Conservation (phyloP, 2,329 filamentous ascomycete species). For the Echinosphaeria canescens region DNA sequence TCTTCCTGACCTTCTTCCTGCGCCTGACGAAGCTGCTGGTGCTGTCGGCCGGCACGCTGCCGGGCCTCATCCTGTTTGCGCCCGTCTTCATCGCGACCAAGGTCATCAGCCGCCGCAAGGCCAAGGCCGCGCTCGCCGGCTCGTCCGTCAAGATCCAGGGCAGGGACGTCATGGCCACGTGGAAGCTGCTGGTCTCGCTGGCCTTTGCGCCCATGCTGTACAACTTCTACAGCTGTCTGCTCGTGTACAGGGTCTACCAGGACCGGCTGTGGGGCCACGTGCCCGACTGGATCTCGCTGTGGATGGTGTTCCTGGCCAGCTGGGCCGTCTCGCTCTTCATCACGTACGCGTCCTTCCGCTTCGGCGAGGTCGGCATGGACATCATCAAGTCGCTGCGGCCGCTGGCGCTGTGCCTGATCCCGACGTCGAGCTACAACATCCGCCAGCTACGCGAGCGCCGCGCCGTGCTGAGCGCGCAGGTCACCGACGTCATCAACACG, state of each 20-base stretch:
- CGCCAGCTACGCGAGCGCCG: slow-evolving; percentile 54
- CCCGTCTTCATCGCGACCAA: slow-evolving; percentile 76
- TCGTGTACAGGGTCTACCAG: slow-evolving; percentile 57
- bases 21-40: slow-evolving; percentile 57
- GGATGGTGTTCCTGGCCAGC: slow-evolving; percentile 51
- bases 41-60: slow-evolving; percentile 62
- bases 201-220: slow-evolving; percentile 68
- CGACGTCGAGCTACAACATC: slow-evolving; percentile 66
- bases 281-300: slow-evolving; percentile 61
- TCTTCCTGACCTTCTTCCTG: slow-evolving; percentile 59
- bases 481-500: slow-evolving; percentile 85
- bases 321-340: slow-evolving; percentile 69
- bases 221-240: slow-evolving; percentile 54
- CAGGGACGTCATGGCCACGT: slow-evolving; percentile 78
- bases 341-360: slow-evolving; percentile 81
- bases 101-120: slow-evolving; percentile 62
- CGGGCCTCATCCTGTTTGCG: slow-evolving; percentile 70
- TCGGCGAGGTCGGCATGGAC: slow-evolving; percentile 97
- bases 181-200: slow-evolving; percentile 80
- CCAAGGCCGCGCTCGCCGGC: slow-evolving; percentile 61
- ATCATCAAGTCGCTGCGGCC: slow-evolving; percentile 89
- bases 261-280: slow-evolving; percentile 71
- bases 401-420: slow-evolving; percentile 66
- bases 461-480: slow-evolving; percentile 53
- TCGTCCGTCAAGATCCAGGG: slow-evolving; percentile 80